phyloP scores from a whole-genome alignment of 495 filamentous ascomycete species.

The Neurospora hispaniola region DNA sequence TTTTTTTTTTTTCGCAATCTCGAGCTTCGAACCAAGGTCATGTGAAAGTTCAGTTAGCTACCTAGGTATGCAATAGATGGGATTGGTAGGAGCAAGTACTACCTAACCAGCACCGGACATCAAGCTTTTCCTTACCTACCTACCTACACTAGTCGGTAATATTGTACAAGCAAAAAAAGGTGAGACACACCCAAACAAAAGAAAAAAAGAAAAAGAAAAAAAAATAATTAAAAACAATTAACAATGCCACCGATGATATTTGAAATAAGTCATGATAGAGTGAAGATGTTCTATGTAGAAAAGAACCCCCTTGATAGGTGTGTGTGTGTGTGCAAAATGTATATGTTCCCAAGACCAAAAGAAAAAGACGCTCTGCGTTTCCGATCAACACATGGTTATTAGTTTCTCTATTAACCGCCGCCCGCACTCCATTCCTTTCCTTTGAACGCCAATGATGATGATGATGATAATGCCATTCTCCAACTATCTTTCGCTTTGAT shows the following conservation, averaged over 20 bases:
- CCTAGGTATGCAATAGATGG: too few species aligned
- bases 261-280: not conserved
- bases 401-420: not conserved
- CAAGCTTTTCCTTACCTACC: not conserved
- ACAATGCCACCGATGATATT: not conserved
- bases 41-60: not conserved
- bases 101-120: too few species aligned
- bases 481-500: not conserved
- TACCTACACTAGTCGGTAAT: not conserved
- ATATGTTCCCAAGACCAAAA: not conserved
- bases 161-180: not conserved
- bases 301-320: not conserved
- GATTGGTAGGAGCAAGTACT: too few species aligned
- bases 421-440: slow-evolving; percentile 5
- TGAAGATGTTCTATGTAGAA: not conserved
- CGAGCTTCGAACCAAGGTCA: not conserved
- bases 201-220: not conserved
- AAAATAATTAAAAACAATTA: not conserved
- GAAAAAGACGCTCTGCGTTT: not conserved
- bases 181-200: not conserved
- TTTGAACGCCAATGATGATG: slow-evolving; percentile 2
- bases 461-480: slow-evolving; percentile 3
- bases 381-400: not conserved
- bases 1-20: not conserved
- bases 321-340: not conserved